These are phyloP conservation scores for Pharnaceum exiguum DNA, from an alignment of 148 eudicot species.

Conservation along the genomic window DNA sequence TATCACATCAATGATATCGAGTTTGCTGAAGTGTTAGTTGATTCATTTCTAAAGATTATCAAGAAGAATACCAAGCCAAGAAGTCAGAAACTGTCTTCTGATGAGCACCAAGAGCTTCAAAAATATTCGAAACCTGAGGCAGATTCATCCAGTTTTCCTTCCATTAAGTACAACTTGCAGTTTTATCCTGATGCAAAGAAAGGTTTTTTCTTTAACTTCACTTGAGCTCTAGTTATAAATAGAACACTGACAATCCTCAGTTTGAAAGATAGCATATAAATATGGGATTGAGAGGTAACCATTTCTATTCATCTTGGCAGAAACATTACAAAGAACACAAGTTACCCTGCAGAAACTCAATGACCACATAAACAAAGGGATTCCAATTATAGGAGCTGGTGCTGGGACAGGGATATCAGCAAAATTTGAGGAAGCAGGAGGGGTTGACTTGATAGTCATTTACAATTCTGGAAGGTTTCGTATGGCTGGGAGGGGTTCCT, in stretches of 20 bases:
- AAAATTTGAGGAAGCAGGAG: conserved; percentile 98
- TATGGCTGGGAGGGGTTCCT: conserved; percentile 99
- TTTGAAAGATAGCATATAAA: no score
- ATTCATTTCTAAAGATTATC: conserved; percentile 69
- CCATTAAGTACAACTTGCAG: conserved; percentile 48
- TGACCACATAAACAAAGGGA: conserved; percentile 67
- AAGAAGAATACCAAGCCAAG: conserved; percentile 18
- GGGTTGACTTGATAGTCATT: conserved; percentile 81
- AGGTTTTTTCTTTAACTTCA: conserved; percentile 37
- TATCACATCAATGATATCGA: conserved; percentile 86
- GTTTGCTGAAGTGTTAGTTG: conserved; percentile 76
- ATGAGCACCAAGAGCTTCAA: conserved; percentile 26
- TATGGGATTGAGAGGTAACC: neutral
- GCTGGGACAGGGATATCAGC: conserved; percentile 99
- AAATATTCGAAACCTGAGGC: conserved; percentile 27
- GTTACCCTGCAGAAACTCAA: conserved; percentile 53
- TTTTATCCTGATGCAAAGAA: conserved; percentile 85
- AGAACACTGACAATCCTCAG: no score
- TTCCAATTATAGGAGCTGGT: conserved; percentile 94
- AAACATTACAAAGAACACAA: conserved; percentile 62
- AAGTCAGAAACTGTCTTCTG: conserved; percentile 19
- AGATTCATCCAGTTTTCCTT: conserved; percentile 16
- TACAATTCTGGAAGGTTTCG: conserved; percentile 96
- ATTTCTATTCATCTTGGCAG: conserved; percentile 31
- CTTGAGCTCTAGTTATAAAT: no score